Conservation (phyloP, 2,329 filamentous ascomycete species). For the Conoideocrella luteorostrata region DNA sequence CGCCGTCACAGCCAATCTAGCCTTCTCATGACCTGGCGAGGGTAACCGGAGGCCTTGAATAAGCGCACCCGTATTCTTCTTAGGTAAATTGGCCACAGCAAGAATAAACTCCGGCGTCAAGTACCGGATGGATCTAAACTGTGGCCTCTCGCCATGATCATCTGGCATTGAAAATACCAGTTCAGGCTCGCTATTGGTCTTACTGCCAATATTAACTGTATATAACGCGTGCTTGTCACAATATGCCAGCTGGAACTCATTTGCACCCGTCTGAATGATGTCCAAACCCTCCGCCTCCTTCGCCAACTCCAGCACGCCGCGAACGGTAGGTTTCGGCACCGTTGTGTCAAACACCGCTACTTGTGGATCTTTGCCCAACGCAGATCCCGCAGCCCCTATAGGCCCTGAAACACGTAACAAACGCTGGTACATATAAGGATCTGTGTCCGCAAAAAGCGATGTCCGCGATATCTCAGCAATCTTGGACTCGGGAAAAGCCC, state of each 20-base stretch:
- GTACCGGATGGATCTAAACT: constrained; percentile 54
- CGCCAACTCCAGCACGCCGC: constrained; percentile 43
- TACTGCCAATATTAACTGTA: constrained; percentile 51
- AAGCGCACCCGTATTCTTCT: constrained; percentile 45
- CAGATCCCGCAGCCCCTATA: constrained; percentile 73
- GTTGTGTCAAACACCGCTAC: constrained; percentile 68
- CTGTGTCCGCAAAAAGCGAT: constrained; percentile 43
- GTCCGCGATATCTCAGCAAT: constrained; percentile 47
- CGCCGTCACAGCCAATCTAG: constrained; percentile 44
- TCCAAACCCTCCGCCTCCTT: constrained; percentile 65
- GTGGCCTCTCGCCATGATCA: constrained; percentile 39
- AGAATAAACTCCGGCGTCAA: constrained; percentile 51
- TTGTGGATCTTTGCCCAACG: constrained; percentile 68
- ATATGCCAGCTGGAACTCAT: constrained; percentile 67
- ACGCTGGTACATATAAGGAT: constrained; percentile 53
- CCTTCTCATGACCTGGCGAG: constrained; percentile 28
- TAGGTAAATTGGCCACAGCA: constrained; percentile 52
- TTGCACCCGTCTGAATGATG: constrained; percentile 52
- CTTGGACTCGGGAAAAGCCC: constrained; percentile 22
- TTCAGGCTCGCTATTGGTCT: constrained; percentile 40
- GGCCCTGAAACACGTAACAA: constrained; percentile 53
- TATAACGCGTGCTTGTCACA: constrained; percentile 72
- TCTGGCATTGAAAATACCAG: constrained; percentile 51
- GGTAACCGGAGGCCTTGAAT: constrained; percentile 52
- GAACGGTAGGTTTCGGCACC: constrained; percentile 39